phyloP scores from a whole-genome alignment of 345 rosid genomes.

The Alliaria petiolata region DNA sequence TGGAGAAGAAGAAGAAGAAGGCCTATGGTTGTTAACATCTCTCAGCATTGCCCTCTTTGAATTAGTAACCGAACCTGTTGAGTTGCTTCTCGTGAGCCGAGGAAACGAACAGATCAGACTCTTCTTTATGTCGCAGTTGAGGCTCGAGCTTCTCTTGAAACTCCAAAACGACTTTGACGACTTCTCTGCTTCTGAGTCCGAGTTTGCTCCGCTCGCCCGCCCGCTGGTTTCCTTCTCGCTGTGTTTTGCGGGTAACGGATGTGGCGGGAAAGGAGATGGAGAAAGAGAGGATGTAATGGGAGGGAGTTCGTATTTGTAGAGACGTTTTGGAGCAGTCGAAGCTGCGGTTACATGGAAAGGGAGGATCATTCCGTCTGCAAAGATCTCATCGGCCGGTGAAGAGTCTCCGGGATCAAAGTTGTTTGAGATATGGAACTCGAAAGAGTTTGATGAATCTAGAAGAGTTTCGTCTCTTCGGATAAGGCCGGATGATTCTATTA shows the following conservation, averaged over 20 bases:
- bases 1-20: constrained; percentile 28
- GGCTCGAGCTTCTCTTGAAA: constrained; percentile 71
- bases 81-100: constrained; percentile 59
- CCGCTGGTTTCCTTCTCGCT: constrained; percentile 16
- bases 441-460: constrained; percentile 47
- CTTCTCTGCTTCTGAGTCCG: constrained; percentile 36
- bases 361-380: constrained; percentile 70
- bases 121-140: constrained; percentile 52
- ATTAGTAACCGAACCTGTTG: constrained; percentile 56
- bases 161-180: constrained; percentile 73
- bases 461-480: constrained; percentile 40
- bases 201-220: constrained; percentile 13
- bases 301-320: constrained; percentile 29
- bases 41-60: constrained; percentile 36
- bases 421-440: constrained; percentile 59
- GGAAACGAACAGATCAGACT: constrained; percentile 56
- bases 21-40: constrained; percentile 37
- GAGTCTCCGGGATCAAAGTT: constrained; percentile 36
- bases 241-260: constrained; percentile 24
- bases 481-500: constrained; percentile 3
- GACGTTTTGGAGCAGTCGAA: constrained; percentile 20
- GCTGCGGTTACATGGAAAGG: constrained; percentile 26
- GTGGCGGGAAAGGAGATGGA: constrained; percentile 37
- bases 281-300: constrained; percentile 37
- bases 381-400: constrained; percentile 75